Conservation (phyloP, 2,329 filamentous ascomycete genomes). For the Neobulgaria alba region DNA sequence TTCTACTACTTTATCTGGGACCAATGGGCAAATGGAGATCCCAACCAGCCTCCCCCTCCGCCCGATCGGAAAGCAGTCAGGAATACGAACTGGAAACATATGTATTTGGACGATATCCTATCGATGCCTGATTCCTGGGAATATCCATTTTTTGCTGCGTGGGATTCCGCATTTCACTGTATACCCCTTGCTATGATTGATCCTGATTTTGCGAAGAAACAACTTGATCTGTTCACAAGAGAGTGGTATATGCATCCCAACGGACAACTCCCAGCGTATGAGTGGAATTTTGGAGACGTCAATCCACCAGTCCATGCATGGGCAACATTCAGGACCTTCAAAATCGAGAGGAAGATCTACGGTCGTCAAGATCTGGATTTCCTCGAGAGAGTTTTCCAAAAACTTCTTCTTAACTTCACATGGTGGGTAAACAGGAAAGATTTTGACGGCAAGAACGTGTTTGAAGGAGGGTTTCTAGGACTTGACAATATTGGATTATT, state of each 20-base stretch:
- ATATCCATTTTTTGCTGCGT: conserved; percentile 95
- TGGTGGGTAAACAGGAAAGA: conserved; percentile 99
- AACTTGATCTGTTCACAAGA: conserved; percentile 87
- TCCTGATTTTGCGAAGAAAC: conserved; percentile 95
- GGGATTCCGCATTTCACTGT: conserved; percentile 96
- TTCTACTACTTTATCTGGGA: conserved; percentile 97
- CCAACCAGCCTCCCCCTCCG: conserved; percentile 78
- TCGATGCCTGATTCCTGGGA: conserved; percentile 99
- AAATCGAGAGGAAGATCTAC: conserved; percentile 96
- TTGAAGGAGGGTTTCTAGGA: conserved; percentile 91
- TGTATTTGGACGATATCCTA: conserved; percentile 88
- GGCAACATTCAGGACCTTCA: conserved; percentile 93
- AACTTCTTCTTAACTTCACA: conserved; percentile 90
- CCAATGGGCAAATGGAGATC: conserved; percentile 94
- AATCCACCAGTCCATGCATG: conserved; percentile 96
- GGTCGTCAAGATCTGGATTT: conserved; percentile 92
- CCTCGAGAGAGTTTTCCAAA: conserved; percentile 92
- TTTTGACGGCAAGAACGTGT: conserved; percentile 88
- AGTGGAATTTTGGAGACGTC: conserved; percentile 97
- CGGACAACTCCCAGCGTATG: conserved; percentile 82
- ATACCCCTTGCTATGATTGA: conserved; percentile 96
- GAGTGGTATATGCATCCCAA: conserved; percentile 99
- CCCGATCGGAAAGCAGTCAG: conserved; percentile 69
- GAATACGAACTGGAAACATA: conserved; percentile 87
- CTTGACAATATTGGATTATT: conserved; percentile 96